Base-by-base conservation (phyloP, 2,329 filamentous ascomycete genomes). In the Verticillium nubilum region DNA sequence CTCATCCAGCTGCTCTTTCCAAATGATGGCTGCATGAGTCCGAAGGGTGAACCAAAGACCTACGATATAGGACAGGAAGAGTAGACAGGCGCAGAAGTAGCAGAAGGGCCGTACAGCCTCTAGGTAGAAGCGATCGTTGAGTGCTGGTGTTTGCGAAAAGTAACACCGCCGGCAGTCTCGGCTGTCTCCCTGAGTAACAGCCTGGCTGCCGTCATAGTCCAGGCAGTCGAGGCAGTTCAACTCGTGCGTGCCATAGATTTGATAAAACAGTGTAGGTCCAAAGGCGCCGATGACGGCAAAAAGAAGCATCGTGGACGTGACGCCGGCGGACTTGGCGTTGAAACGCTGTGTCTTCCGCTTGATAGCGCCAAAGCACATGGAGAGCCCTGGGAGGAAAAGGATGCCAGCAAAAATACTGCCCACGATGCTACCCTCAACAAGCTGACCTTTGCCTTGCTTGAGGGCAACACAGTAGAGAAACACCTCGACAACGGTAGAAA, bases 291-390 rank as follows among this genome's bases (percentile, higher is more conserved):
- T 95, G 42, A 96, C 90, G 26, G 95, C 94, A 71, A 99, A 99
- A 10, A 99, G 81, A 59, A 99, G 78, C 95, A 99, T 99, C 0
- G 95, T 99, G 2, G 93, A 97, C 0, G 94, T 98, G 33, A 98
- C 95, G 70, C 95, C 92, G 29, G 95, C 95, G 33, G 94, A 98
- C 69, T 89, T 92, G 63, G 95, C 93, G 71, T 99, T 99, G 82
- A 99, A 99, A 50, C 95, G 88, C 72, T 99, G 95, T 1, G 95
- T 99, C 78, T 99, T 99, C 67, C 96, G 88, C 78, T 97, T 97
- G 70, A 99, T 88, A 19, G 96, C 96, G 52, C 95, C 95, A 69
- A 97, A 99, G 74, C 95, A 99, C 95, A 99, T 99, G 60, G 94
- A 98, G 33, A 99, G 73, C 1, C 95, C 95, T 0, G 95, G 95